phyloP scores from a whole-genome alignment of 352 stramenopile genomes.

The Pseudoperonospora humuli region DNA sequence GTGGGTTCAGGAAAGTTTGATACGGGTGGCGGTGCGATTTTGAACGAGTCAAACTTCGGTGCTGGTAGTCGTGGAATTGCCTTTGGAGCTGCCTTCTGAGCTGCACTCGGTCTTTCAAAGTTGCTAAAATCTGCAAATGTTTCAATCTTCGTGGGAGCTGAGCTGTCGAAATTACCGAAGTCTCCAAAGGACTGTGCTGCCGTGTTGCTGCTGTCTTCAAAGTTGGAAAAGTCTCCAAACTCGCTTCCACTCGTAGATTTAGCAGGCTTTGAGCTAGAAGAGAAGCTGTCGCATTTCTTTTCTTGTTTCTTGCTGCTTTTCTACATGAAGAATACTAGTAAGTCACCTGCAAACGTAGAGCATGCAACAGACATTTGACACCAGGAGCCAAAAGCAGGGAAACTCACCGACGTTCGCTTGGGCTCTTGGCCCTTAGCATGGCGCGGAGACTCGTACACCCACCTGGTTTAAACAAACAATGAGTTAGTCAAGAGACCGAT shows the following conservation, averaged over 20 bases:
- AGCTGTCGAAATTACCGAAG: conserved; percentile 47
- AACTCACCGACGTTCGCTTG: conserved; percentile 31
- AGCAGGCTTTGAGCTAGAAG: conserved; percentile 20
- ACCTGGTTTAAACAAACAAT: conserved; percentile 25
- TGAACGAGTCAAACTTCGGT: conserved; percentile 59
- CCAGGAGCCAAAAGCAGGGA: background rate
- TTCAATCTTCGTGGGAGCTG: conserved; percentile 19
- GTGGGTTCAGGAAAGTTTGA: conserved; percentile 34
- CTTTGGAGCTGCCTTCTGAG: conserved; percentile 22
- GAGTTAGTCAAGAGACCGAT: background rate
- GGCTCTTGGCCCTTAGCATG: conserved; percentile 37
- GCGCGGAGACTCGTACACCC: conserved; percentile 71
- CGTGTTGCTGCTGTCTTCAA: conserved; percentile 37
- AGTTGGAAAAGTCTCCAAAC: conserved; percentile 76
- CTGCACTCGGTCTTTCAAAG: conserved; percentile 29
- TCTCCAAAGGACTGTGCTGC: conserved; percentile 26
- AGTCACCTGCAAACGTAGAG: conserved; percentile 1
- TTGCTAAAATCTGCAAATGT: conserved; percentile 49
- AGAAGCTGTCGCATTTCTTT: conserved; percentile 36
- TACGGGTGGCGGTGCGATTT: conserved; percentile 50
- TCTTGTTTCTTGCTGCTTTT: conserved; percentile 44
- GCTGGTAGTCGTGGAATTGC: conserved; percentile 16
- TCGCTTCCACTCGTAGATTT: conserved; percentile 22
- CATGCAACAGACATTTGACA: background rate
- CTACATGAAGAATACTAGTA: conserved; percentile 3